A percentile compares a stretch with the other conserved stretches of the same genome.
Conservation (phyloP, 495 filamentous ascomycete species). For the Penicillium diatomitis region DNA sequence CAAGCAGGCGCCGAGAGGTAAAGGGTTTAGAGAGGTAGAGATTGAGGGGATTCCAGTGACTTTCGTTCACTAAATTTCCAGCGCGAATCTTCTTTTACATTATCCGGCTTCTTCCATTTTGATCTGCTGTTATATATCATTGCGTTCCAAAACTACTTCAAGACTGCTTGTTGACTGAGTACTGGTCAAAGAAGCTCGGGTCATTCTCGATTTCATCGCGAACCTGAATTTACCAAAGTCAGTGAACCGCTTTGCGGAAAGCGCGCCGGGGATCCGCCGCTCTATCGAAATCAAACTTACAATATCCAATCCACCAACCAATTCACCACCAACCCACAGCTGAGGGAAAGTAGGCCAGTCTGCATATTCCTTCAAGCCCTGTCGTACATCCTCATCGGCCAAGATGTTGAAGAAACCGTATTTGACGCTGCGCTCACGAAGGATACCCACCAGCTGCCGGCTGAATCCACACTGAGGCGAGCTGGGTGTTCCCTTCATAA, state of each 20-base stretch:
- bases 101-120: no score
- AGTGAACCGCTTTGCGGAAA: no score
- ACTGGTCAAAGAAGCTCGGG: slow-evolving; percentile 67
- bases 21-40: no score
- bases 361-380: slow-evolving; percentile 88
- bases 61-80: no score
- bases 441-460: slow-evolving; percentile 71
- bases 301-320: slow-evolving; percentile 93
- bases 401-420: slow-evolving; percentile 99
- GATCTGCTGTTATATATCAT: no score
- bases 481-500: slow-evolving; percentile 76
- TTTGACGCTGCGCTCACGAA: slow-evolving; percentile 80
- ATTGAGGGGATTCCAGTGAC: no score
- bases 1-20: no score
- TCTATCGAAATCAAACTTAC: slow-evolving; percentile 45
- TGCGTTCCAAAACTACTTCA: background rate
- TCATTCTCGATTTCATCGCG: slow-evolving; percentile 68
- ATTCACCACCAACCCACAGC: slow-evolving; percentile 70
- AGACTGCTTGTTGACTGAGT: slow-evolving; percentile 39
- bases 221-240: slow-evolving; percentile 42
- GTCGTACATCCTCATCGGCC: slow-evolving; percentile 93
- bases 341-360: slow-evolving; percentile 98
- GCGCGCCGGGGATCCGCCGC: no score
- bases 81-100: no score
- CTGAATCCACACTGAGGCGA: slow-evolving; percentile 93